Conservation (phyloP, 306 rosid genomes). For the Trichosanthes cucumerina region DNA sequence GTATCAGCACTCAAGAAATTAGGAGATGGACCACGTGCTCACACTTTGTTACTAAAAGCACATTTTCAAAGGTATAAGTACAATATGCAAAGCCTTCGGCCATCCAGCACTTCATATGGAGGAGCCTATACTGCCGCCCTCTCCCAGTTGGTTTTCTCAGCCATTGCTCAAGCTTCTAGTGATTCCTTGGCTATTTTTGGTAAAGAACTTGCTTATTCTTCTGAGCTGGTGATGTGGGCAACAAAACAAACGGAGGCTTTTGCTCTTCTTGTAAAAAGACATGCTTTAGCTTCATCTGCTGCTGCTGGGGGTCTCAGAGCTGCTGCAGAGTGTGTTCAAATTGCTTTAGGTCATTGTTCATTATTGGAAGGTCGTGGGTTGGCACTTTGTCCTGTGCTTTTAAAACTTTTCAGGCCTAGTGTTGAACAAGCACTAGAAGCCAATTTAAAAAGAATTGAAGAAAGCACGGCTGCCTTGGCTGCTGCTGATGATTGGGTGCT, state of each 20-base stretch:
- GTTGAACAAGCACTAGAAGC: slow-evolving; percentile 96
- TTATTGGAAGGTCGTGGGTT: slow-evolving; percentile 94
- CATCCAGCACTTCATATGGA: slow-evolving; percentile 94
- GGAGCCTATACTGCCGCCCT: slow-evolving; percentile 99
- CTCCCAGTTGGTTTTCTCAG: slow-evolving; percentile 90
- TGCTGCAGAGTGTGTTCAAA: slow-evolving; percentile 99
- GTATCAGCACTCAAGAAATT: slow-evolving; percentile 86
- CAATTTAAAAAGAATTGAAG: slow-evolving; percentile 90
- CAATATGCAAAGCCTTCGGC: slow-evolving; percentile 88
- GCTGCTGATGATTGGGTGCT: slow-evolving; percentile 99
- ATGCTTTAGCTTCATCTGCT: slow-evolving; percentile 94
- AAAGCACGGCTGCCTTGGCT: slow-evolving; percentile 92
- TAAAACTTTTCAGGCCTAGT: slow-evolving; percentile 92
- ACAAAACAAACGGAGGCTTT: slow-evolving; percentile 85
- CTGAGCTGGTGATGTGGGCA: slow-evolving; percentile 98
- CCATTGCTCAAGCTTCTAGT: slow-evolving; percentile 90
- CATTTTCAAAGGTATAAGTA: slow-evolving; percentile 83
- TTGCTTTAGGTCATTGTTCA: slow-evolving; percentile 96
- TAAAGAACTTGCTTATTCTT: slow-evolving; percentile 64
- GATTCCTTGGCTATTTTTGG: slow-evolving; percentile 89
- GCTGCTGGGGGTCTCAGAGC: slow-evolving; percentile 99
- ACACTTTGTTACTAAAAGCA: slow-evolving; percentile 72
- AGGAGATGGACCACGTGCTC: slow-evolving; percentile 96
- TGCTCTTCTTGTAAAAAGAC: slow-evolving; percentile 78
- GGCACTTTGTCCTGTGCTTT: slow-evolving; percentile 84